Conservation (phyloP, 495 filamentous ascomycete genomes). For the Pseudevernia furfuracea region DNA sequence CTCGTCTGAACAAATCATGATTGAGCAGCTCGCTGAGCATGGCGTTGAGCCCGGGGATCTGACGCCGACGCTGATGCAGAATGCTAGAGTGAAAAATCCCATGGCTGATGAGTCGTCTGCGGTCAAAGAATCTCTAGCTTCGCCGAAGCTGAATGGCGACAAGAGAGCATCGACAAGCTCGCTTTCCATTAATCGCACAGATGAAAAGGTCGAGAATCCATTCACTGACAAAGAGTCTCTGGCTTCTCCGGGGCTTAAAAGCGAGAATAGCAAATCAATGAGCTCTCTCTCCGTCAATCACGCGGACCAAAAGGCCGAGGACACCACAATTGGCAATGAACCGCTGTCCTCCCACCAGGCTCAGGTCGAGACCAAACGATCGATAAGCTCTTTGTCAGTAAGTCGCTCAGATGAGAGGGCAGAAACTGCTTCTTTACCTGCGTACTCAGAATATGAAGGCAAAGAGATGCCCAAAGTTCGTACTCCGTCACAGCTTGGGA, state of each 20-base stretch:
- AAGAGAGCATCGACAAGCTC: constrained; percentile 24
- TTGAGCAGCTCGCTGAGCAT: constrained; percentile 90
- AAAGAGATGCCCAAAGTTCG: constrained; percentile 67
- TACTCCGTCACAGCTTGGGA: constrained; percentile 72
- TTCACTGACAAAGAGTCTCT: constrained; percentile 23
- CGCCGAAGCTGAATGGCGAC: constrained; percentile 32
- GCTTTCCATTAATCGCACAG: not conserved
- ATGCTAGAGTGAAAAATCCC: constrained; percentile 88
- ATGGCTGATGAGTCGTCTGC: constrained; percentile 48
- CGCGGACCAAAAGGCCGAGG: constrained; percentile 38
- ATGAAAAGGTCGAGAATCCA: constrained; percentile 39
- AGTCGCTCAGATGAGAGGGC: constrained; percentile 31
- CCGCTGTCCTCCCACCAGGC: constrained; percentile 28
- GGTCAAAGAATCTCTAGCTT: constrained; percentile 20
- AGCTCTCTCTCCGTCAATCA: not conserved
- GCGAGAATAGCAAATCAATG: constrained; percentile 26
- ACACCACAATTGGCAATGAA: constrained; percentile 20
- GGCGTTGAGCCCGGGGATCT: constrained; percentile 80
- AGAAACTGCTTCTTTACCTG: constrained; percentile 51
- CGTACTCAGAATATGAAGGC: constrained; percentile 62
- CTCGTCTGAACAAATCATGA: constrained; percentile 90
- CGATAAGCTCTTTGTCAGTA: constrained; percentile 26
- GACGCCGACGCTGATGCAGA: constrained; percentile 80
- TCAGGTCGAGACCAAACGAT: constrained; percentile 28
- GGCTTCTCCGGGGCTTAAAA: constrained; percentile 31